A percentile compares a stretch with the other conserved stretches of the same genome.
These are phyloP conservation scores for Candida hispaniensis DNA, from an alignment of 805 yeast species.

Conservation along the genomic window DNA sequence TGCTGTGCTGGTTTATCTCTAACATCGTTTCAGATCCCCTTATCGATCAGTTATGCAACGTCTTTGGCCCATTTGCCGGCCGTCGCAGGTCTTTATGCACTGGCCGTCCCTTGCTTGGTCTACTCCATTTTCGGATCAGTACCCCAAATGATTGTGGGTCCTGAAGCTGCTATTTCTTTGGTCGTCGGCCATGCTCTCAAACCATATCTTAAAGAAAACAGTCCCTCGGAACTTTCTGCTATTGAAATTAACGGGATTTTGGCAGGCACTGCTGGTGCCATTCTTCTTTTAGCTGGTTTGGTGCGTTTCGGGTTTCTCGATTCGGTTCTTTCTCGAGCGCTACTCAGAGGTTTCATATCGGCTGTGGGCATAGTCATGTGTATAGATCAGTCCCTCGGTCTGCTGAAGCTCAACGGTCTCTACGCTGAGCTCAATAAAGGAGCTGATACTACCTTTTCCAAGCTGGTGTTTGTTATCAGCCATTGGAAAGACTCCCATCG, in stretches of 20 bases:
- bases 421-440: conserved; percentile 32
- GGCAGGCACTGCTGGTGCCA: conserved; percentile 65
- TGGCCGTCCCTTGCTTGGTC: conserved; percentile 67
- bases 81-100: conserved; percentile 62
- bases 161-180: conserved; percentile 79
- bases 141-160: conserved; percentile 84
- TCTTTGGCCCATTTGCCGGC: conserved; percentile 80
- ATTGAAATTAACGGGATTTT: conserved; percentile 56
- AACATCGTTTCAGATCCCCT: conserved; percentile 86
- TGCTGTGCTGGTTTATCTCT: conserved; percentile 73
- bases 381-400: conserved; percentile 59
- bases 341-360: conserved; percentile 71
- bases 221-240: conserved; percentile 29
- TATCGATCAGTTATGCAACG: conserved; percentile 73
- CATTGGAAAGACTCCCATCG: conserved; percentile 41
- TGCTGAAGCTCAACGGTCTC: conserved; percentile 51
- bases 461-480: conserved; percentile 44
- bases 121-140: conserved; percentile 75
- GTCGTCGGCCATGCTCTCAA: conserved; percentile 73
- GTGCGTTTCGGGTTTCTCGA: conserved; percentile 81
- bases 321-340: conserved; percentile 63
- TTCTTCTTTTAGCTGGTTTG: conserved; percentile 61
- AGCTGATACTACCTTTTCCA: conserved; percentile 62
- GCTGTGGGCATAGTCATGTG: conserved; percentile 82
- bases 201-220: conserved; percentile 34